Evolutionary conservation across 371 early-diverging fungal species (phyloP), one percentile per base, ranked within the genome.

Genomic region (Haplosporangium sp.): DNA sequence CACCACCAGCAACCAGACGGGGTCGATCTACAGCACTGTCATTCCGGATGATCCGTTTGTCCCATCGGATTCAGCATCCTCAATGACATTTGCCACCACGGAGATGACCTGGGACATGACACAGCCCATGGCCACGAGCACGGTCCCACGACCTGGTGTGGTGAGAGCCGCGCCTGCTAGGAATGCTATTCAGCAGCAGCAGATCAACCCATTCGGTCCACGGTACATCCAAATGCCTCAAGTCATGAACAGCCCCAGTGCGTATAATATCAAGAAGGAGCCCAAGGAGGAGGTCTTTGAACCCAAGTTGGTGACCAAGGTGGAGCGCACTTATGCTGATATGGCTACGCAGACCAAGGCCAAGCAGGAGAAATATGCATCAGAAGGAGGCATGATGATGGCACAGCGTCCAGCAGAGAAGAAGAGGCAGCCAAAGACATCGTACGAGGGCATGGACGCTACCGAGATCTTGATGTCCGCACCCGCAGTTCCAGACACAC

Each of bases 261-360:
- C 41, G 21, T 29, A 64, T 18, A 41, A 46, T 7, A 41, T 74
- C 55, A 76, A 76, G 77, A 29, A 51, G 6, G 68, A 77, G 48
- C 57, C 57, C 14, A 59, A 70, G 53, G 71, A 70, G 42, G 73
- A 68, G 48, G 12, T 65, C 9, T 21, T 59, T 55, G 62, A 62
- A 47, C 70, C 69, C 29, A 66, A 50, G 52, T 37, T 80, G 12
- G 60, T 29, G 21, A 43, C 43, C 50, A 69, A 65, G 62, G 61
- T 63, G 14, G 70, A 67, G 47, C 59, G 81, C 50, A 73, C n/a
- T 0, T 67, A 64, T 46, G 67, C 66, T 5, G 73, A 81, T 14
- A 72, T 75, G 73, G 65, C 65, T 41, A 75, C 72, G 1, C 81
- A 81, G 55, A 81, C 76, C 51, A 81, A 62, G 65, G 74, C 73